Evolutionary conservation across 2,329 filamentous ascomycete species (phyloP).

Genomic region (Xylariales sp.): DNA sequence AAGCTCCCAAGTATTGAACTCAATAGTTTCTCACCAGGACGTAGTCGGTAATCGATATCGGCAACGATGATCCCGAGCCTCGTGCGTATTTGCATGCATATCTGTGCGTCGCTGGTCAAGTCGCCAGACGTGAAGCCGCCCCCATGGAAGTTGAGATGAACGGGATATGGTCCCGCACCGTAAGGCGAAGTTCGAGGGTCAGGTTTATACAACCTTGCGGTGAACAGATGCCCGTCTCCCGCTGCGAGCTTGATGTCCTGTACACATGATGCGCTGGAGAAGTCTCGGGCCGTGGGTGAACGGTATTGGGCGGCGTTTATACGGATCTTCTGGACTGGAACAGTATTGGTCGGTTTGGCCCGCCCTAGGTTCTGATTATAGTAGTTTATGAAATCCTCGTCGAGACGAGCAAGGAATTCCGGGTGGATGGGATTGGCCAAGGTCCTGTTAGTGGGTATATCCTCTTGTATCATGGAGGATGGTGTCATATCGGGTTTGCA

Average conservation of each 20-base stretch:
- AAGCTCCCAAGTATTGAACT: neutral
- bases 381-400: constrained; percentile 6
- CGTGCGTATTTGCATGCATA: constrained; percentile 5
- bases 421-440: constrained; percentile 7
- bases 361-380: constrained; percentile 3
- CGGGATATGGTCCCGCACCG: constrained; percentile 4
- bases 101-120: constrained; percentile 3
- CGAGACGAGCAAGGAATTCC: constrained; percentile 3
- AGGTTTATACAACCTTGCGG: constrained; percentile 2
- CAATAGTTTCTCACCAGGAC: constrained; percentile 1
- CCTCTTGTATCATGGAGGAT: neutral
- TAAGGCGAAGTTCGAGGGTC: constrained; percentile 5
- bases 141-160: constrained; percentile 8
- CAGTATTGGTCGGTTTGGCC: neutral
- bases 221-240: constrained; percentile 3
- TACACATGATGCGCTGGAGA: neutral
- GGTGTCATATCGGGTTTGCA: neutral
- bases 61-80: constrained; percentile 6
- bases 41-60: constrained; percentile 4
- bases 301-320: neutral
- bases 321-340: neutral
- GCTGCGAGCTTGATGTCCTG: constrained; percentile 5
- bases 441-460: neutral
- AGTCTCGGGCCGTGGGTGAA: neutral
- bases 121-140: constrained; percentile 6